Percentiles rank a stretch among this genome's conserved stretches.
Evolutionary conservation across 352 stramenopile species (phyloP).

Genomic region (Phytophthora ramorum): DNA sequence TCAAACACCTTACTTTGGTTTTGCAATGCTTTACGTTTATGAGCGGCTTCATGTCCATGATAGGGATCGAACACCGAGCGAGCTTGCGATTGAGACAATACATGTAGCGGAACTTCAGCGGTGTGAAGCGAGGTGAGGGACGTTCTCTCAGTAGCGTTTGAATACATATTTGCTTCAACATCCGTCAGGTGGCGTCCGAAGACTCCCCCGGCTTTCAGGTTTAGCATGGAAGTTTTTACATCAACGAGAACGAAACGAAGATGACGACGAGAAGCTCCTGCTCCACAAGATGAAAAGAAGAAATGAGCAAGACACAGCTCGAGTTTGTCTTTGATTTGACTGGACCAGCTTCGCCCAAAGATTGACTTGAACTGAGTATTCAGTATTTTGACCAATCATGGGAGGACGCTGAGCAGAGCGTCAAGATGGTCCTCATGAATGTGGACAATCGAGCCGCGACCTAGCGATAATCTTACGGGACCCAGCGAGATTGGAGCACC

Average conservation of each 20-base stretch:
- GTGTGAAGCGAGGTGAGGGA: conserved; percentile 4
- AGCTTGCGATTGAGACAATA: conserved; percentile 51
- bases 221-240: conserved; percentile 88
- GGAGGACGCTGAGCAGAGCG: neutral
- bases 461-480: too few relatives aligned
- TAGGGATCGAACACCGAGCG: conserved; percentile 63
- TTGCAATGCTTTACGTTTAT: conserved; percentile 63
- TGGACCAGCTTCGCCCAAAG: conserved; percentile 16
- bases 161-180: conserved; percentile 82
- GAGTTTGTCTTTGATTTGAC: conserved; percentile 12
- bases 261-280: neutral
- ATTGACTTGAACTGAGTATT: conserved; percentile 16
- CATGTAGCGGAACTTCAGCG: neutral
- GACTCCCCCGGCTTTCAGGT: conserved; percentile 53
- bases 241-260: conserved; percentile 51
- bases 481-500: too few relatives aligned
- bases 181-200: conserved; percentile 29
- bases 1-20: conserved; percentile 73
- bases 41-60: conserved; percentile 51
- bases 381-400: conserved; percentile 14
- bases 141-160: conserved; percentile 81
- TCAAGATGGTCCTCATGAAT: conserved; percentile 1
- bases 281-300: conserved; percentile 9
- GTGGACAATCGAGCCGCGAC: too few relatives aligned
- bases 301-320: conserved; percentile 10